phyloP scores from a whole-genome alignment of 2,329 filamentous ascomycete genomes.

The Monosporascus sp. region DNA sequence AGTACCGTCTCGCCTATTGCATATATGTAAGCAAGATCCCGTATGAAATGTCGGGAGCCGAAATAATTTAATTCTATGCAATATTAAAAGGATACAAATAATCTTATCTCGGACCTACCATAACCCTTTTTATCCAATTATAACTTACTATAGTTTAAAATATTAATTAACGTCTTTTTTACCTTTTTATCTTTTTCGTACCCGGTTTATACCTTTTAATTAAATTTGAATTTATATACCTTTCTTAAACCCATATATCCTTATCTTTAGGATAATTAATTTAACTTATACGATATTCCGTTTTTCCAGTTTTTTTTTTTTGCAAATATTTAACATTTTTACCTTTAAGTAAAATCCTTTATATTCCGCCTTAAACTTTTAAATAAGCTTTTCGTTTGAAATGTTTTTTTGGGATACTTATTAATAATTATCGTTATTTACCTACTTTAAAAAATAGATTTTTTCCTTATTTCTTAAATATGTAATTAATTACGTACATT shows the following conservation, averaged over 20 bases:
- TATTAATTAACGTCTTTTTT: background rate
- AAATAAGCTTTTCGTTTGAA: background rate
- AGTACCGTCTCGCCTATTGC: no score
- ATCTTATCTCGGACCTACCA: no score
- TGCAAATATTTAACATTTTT: background rate
- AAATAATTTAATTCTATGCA: no score
- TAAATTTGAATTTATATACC: background rate
- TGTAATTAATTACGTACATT: background rate
- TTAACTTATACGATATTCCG: background rate
- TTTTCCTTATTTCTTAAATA: background rate
- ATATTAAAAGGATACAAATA: no score
- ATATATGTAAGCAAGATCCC: no score
- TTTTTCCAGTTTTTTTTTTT: conserved; percentile 1
- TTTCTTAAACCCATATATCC: background rate
- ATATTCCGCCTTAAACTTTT: background rate
- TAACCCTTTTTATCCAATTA: no score
- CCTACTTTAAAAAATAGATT: background rate
- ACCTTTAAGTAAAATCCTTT: background rate
- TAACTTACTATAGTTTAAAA: background rate
- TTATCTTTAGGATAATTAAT: background rate
- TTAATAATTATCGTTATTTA: background rate
- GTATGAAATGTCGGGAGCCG: no score
- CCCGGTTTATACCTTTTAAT: background rate
- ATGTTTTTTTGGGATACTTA: background rate
- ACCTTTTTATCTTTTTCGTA: background rate